Evolutionary conservation across 2,329 filamentous ascomycete genomes (phyloP), one percentile per base, ranked within the genome.

Genomic region (Westerdykella ornata): DNA sequence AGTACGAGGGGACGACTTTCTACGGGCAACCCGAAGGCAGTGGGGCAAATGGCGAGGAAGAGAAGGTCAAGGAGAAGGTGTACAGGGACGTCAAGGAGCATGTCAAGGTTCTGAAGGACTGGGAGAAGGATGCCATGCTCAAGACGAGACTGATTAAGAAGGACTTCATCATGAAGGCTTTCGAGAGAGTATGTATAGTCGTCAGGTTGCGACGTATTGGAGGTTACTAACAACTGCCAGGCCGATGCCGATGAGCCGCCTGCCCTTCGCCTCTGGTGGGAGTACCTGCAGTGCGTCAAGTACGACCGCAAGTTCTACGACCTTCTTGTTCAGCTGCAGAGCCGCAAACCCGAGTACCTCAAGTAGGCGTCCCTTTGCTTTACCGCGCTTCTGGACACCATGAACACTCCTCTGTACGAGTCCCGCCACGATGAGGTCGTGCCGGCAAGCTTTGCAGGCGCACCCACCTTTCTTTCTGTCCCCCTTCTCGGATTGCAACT

Each of bases 221-320:
- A 18, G 19, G 20, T n/a, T 43, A 22, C 33, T 22, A 33, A 18
- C 17, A 6, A 6, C n/a, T 34, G 4, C 9, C 28, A 63, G 51
- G 59, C 64, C 28, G 70, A 72, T 52, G 55, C 59, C 1, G 68
- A 64, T 29, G 53, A 61, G 5, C 57, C 62, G 9, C 63, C 64
- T 1, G 69, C 68, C 5, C 53, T 73, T 7, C 59, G 71, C 14
- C 60, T 73, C 17, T 71, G 65, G 65, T 72, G 67, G 66, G 69
- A 73, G 54, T 73, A 73, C 38, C 56, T 73, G 19, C 48, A 71
- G 51, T 73, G 69, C 42, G 57, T 67, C 3, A 55, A 57, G 12
- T 73, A 63, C 53, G 67, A 69, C 35, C 39, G 46, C 9, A 59
- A 58, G 2, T 70, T 73, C 54, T 72, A 72, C 45, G 50, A 65